Conservation (phyloP, 345 rosid genomes). For the Gossypium sturtianum region DNA sequence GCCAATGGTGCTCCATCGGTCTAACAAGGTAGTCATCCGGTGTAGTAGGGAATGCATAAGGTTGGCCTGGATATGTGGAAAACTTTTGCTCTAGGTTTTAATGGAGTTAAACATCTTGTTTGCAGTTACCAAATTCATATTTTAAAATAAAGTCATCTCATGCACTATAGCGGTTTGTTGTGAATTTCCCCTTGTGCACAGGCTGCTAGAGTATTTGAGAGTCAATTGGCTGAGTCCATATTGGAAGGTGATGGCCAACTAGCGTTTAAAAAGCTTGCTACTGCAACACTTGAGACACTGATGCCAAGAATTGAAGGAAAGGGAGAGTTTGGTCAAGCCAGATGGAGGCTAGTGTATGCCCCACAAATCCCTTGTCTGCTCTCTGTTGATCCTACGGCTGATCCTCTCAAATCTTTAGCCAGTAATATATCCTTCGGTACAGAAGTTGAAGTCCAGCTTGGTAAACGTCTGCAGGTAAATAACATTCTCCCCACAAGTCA, state of each 20-base stretch:
- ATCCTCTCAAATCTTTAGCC: slow-evolving; percentile 91
- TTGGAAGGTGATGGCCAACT: slow-evolving; percentile 96
- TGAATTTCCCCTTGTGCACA: slow-evolving; percentile 21
- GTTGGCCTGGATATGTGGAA: neutral
- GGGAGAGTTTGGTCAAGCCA: slow-evolving; percentile 90
- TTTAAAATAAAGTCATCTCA: neutral
- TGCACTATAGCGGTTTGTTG: slow-evolving; percentile 7
- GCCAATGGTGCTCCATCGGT: neutral
- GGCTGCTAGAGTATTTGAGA: slow-evolving; percentile 96
- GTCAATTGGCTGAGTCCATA: slow-evolving; percentile 94
- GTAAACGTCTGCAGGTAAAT: slow-evolving; percentile 86
- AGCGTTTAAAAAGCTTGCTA: slow-evolving; percentile 94
- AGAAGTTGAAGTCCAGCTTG: slow-evolving; percentile 95
- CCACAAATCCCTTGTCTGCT: slow-evolving; percentile 97
- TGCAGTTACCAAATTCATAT: slow-evolving; percentile 4
- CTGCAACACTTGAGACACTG: slow-evolving; percentile 83
- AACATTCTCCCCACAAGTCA: neutral
- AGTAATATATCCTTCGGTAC: slow-evolving; percentile 83
- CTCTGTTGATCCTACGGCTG: slow-evolving; percentile 86
- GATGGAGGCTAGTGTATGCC: slow-evolving; percentile 99
- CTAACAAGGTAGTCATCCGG: neutral
- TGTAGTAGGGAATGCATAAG: neutral
- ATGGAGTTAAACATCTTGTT: slow-evolving; percentile 2
- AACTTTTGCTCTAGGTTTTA: neutral
- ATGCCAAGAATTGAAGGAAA: slow-evolving; percentile 99